Evolutionary conservation across 164 flowering plant genomes (phyloP).

Genomic region (Magnolia sinica): DNA sequence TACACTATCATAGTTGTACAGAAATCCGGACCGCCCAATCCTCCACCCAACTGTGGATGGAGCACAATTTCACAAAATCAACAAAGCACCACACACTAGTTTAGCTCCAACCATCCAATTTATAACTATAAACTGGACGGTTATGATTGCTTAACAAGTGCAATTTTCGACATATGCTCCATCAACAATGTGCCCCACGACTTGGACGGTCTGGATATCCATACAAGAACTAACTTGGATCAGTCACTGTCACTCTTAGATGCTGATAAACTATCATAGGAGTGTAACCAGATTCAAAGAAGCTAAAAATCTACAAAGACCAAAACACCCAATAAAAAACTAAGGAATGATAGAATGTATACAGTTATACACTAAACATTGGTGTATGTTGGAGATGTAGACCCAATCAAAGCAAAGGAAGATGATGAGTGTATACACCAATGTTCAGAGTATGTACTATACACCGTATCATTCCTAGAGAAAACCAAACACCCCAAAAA

Average conservation of each 20-base stretch:
- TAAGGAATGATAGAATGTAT: neutral
- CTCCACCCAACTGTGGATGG: too few species aligned
- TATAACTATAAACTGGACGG: too few species aligned
- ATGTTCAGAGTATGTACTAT: neutral
- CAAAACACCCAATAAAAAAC: neutral
- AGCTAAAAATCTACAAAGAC: neutral
- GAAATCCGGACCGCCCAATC: neutral
- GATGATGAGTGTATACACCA: neutral
- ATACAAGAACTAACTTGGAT: too few species aligned
- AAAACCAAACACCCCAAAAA: constrained; percentile 1
- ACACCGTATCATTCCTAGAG: neutral
- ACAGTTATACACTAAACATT: neutral
- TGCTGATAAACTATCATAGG: neutral
- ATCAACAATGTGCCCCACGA: neutral
- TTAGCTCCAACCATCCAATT: neutral
- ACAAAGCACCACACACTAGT: neutral
- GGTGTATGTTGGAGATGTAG: neutral
- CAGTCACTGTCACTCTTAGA: neutral
- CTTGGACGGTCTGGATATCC: neutral
- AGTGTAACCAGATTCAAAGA: neutral
- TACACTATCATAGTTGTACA: too few species aligned
- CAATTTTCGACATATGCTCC: neutral
- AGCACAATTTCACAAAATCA: too few species aligned
- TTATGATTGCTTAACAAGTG: too few species aligned
- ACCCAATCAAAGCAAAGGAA: neutral